phyloP scores from a whole-genome alignment of 139 green algal genomes.

The Chlorella sorokiniana region DNA sequence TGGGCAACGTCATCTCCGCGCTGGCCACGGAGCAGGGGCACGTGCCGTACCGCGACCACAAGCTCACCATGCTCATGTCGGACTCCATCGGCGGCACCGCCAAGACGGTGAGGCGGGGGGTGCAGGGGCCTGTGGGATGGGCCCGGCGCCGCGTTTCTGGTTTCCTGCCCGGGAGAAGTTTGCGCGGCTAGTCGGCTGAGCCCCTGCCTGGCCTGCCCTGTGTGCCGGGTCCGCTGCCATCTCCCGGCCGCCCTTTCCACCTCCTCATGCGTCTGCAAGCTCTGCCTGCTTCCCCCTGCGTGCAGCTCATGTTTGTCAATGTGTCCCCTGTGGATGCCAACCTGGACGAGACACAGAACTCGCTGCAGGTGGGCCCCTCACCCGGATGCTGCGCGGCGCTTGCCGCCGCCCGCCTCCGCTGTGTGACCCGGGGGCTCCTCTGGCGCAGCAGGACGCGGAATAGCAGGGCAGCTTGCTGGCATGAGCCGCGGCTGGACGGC shows the following conservation, averaged over 20 bases:
- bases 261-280: not conserved
- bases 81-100: conserved; percentile 85
- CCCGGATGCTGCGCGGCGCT: not conserved
- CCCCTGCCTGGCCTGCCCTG: not conserved
- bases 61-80: conserved; percentile 98
- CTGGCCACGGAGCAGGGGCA: conserved; percentile 83
- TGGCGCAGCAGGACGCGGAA: too few relatives aligned
- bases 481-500: too few relatives aligned
- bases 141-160: not conserved
- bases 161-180: not conserved
- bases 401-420: not conserved
- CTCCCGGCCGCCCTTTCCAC: not conserved
- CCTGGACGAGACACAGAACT: conserved; percentile 91
- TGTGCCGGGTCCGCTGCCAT: not conserved
- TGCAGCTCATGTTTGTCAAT: conserved; percentile 68
- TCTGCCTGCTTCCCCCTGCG: not conserved
- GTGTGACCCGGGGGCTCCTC: too few relatives aligned
- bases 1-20: conserved; percentile 96
- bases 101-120: conserved; percentile 61
- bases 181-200: not conserved
- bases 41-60: conserved; percentile 95
- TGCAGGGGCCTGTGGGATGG: not conserved
- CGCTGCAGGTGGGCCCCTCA: conserved; percentile 46
- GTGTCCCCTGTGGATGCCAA: conserved; percentile 89
- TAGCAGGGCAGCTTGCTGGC: too few relatives aligned